phyloP scores from a whole-genome alignment of 2,329 filamentous ascomycete genomes.

The Colletotrichum destructivum region DNA sequence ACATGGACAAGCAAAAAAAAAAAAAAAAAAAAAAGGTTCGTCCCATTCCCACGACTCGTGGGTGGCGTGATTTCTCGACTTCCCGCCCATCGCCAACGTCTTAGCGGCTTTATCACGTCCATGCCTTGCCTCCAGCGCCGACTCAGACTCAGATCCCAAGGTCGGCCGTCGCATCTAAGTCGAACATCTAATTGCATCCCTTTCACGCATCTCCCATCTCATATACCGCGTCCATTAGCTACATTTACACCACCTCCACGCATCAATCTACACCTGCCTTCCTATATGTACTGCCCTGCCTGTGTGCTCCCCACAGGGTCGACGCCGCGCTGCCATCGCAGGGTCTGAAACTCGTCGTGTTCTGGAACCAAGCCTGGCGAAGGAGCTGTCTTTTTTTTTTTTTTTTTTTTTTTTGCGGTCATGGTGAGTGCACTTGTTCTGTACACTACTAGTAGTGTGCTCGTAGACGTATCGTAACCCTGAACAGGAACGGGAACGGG shows the following conservation, averaged over 20 bases:
- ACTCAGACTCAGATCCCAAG: constrained; percentile 1
- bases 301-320: too few relatives aligned
- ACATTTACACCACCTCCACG: neutral
- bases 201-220: too few relatives aligned
- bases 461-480: too few relatives aligned
- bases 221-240: neutral
- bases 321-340: constrained; percentile 2
- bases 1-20: neutral
- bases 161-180: neutral
- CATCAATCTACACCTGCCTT: too few relatives aligned
- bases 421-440: too few relatives aligned
- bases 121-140: constrained; percentile 1
- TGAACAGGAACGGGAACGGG: too few relatives aligned
- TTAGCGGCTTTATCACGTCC: constrained; percentile 23
- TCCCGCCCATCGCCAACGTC: constrained; percentile 24
- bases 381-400: neutral
- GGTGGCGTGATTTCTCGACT: constrained; percentile 38
- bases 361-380: constrained; percentile 16
- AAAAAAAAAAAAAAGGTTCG: constrained; percentile 25
- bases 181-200: too few relatives aligned
- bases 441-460: too few relatives aligned
- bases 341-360: constrained; percentile 34
- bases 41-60: constrained; percentile 39
- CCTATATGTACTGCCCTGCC: too few relatives aligned
- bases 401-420: too few relatives aligned